Conservation (phyloP, 306 rosid species). For the Pyrus betulifolia region DNA sequence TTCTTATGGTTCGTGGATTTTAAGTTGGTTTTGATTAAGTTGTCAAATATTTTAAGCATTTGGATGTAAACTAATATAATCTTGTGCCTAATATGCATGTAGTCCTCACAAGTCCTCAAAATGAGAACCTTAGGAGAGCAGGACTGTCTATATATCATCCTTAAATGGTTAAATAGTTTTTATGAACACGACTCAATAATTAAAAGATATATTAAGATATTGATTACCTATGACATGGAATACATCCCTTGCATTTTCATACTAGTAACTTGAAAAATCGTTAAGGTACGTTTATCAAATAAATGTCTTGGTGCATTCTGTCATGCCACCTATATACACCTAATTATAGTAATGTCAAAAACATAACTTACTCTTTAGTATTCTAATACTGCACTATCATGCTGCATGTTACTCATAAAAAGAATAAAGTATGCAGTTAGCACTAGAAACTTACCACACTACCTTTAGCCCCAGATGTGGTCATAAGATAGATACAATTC, state of each 20-base stretch:
- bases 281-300: neutral
- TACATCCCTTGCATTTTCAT: neutral
- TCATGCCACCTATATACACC: neutral
- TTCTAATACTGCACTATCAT: neutral
- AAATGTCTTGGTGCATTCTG: neutral
- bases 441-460: conserved; percentile 54
- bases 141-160: no score
- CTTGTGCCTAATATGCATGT: no score
- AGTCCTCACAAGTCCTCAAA: no score
- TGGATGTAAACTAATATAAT: no score
- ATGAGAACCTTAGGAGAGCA: no score
- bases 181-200: neutral
- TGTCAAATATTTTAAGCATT: no score
- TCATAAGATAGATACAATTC: conserved; percentile 94
- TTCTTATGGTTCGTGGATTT: no score
- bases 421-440: neutral
- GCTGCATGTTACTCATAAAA: neutral
- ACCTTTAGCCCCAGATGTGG: conserved; percentile 97
- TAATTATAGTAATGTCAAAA: neutral
- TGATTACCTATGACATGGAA: neutral
- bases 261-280: neutral
- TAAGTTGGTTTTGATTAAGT: no score
- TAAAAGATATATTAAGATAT: neutral
- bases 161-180: no score
- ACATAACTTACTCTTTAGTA: neutral